Evolutionary conservation across 768 basidiomycete genomes (phyloP).

Genomic region (Leucocoprinus sp.): DNA sequence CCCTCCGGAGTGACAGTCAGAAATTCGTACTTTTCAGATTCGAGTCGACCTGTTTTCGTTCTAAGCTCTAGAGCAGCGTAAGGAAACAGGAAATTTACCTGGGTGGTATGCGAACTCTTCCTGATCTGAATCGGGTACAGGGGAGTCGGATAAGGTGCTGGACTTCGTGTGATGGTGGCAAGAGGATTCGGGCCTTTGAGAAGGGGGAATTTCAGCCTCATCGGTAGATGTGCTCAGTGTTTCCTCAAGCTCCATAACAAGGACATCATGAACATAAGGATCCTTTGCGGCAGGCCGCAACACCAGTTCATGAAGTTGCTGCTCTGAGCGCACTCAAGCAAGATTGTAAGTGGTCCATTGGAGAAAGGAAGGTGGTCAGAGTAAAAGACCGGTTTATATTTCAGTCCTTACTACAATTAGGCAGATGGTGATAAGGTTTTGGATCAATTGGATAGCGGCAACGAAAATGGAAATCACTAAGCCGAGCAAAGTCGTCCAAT

Average conservation of each 20-base stretch:
- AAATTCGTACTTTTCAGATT: slow-evolving; percentile 34
- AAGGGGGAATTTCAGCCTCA: not conserved
- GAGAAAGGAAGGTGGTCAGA: slow-evolving; percentile 8
- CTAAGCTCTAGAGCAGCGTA: not conserved
- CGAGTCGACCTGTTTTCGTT: slow-evolving; percentile 23
- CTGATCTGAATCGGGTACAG: slow-evolving; percentile 7
- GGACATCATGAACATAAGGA: slow-evolving; percentile 28
- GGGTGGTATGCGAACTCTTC: slow-evolving; percentile 25
- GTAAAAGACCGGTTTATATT: slow-evolving; percentile 13
- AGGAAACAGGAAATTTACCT: slow-evolving; percentile 20
- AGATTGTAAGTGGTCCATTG: slow-evolving; percentile 19
- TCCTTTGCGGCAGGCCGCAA: slow-evolving; percentile 27
- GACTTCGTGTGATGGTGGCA: slow-evolving; percentile 3
- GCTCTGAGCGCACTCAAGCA: slow-evolving; percentile 31
- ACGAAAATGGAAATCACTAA: not conserved
- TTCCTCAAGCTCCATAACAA: slow-evolving; percentile 29
- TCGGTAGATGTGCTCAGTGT: slow-evolving; percentile 3
- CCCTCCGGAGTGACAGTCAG: slow-evolving; percentile 28
- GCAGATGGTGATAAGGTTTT: not conserved
- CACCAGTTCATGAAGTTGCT: slow-evolving; percentile 31
- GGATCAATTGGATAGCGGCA: not conserved
- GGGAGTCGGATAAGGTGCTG: slow-evolving; percentile 2
- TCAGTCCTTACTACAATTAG: slow-evolving; percentile 4
- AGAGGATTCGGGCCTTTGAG: slow-evolving; percentile 8
- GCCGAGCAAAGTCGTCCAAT: slow-evolving; percentile 1